phyloP scores from a whole-genome alignment of 306 rosid species.

The Macrotyloma uniflorum region DNA sequence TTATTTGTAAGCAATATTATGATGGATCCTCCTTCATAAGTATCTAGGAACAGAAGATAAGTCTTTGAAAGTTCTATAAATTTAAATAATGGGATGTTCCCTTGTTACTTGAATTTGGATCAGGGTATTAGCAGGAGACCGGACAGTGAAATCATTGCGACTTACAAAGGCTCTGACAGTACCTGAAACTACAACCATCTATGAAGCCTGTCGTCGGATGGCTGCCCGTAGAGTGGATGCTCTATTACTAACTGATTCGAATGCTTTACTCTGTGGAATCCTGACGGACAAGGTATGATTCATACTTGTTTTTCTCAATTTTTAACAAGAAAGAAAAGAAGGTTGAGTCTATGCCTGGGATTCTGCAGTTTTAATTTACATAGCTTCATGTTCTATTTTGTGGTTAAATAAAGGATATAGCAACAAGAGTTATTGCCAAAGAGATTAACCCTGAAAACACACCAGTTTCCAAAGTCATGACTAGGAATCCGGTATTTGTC shows the following conservation, averaged over 20 bases:
- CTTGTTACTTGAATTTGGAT: slow-evolving; percentile 45
- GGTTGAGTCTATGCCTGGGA: not conserved
- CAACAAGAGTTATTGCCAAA: slow-evolving; percentile 77
- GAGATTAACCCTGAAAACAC: slow-evolving; percentile 87
- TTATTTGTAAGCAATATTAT: not conserved
- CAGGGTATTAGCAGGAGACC: slow-evolving; percentile 81
- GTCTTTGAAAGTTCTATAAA: slow-evolving; percentile 19
- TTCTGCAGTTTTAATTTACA: slow-evolving; percentile 25
- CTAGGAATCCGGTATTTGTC: slow-evolving; percentile 86
- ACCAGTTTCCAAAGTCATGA: slow-evolving; percentile 94
- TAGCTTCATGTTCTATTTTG: slow-evolving; percentile 27
- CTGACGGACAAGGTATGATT: slow-evolving; percentile 90
- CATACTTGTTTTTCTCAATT: slow-evolving; percentile 13
- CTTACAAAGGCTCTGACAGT: slow-evolving; percentile 89
- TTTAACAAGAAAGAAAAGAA: slow-evolving; percentile 5
- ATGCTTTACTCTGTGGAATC: slow-evolving; percentile 94
- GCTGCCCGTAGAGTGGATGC: slow-evolving; percentile 97
- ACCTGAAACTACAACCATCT: slow-evolving; percentile 80
- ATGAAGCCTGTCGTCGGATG: slow-evolving; percentile 95
- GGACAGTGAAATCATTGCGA: slow-evolving; percentile 88
- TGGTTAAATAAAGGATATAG: slow-evolving; percentile 77
- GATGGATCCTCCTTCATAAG: not conserved
- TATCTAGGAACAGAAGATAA: slow-evolving; percentile 19
- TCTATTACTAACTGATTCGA: slow-evolving; percentile 83
- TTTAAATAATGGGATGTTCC: slow-evolving; percentile 16